Conservation (phyloP, 331 rosid genomes). For the Erythrophleum ivorense region DNA sequence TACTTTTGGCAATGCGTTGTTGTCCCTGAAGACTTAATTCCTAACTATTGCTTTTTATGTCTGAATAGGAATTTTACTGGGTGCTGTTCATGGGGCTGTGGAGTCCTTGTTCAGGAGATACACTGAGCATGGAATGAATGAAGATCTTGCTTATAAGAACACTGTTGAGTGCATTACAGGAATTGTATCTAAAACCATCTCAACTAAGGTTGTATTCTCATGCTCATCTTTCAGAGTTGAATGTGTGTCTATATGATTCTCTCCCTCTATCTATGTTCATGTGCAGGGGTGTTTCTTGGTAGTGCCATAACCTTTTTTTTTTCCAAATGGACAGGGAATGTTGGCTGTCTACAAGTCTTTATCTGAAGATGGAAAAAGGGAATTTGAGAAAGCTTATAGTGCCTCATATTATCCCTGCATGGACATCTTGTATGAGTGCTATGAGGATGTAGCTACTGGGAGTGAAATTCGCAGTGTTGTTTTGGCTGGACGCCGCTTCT, state of each 20-base stretch:
- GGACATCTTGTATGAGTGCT: slow-evolving; percentile 97
- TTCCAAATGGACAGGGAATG: slow-evolving; percentile 67
- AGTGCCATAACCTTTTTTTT: slow-evolving; percentile 4
- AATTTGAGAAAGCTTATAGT: slow-evolving; percentile 87
- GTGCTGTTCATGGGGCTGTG: slow-evolving; percentile 95
- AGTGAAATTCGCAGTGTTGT: slow-evolving; percentile 95
- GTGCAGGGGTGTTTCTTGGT: background rate
- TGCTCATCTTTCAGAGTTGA: slow-evolving; percentile 24
- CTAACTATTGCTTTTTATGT: slow-evolving; percentile 40
- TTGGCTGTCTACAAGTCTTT: slow-evolving; percentile 72
- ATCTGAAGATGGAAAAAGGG: slow-evolving; percentile 68
- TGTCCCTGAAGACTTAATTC: background rate
- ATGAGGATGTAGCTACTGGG: slow-evolving; percentile 88
- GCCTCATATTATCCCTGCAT: slow-evolving; percentile 96
- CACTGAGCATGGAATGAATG: slow-evolving; percentile 80
- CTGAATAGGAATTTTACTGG: slow-evolving; percentile 79
- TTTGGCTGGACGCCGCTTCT: slow-evolving; percentile 90
- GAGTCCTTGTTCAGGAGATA: slow-evolving; percentile 87
- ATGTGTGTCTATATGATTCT: background rate
- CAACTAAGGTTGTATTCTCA: slow-evolving; percentile 66
- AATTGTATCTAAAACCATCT: slow-evolving; percentile 78
- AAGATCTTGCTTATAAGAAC: slow-evolving; percentile 86
- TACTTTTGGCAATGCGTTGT: background rate
- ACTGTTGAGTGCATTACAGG: slow-evolving; percentile 90
- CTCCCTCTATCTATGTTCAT: background rate